Evolutionary conservation across 352 stramenopile genomes (phyloP).

Genomic region (Phytophthora chlamydospora): DNA sequence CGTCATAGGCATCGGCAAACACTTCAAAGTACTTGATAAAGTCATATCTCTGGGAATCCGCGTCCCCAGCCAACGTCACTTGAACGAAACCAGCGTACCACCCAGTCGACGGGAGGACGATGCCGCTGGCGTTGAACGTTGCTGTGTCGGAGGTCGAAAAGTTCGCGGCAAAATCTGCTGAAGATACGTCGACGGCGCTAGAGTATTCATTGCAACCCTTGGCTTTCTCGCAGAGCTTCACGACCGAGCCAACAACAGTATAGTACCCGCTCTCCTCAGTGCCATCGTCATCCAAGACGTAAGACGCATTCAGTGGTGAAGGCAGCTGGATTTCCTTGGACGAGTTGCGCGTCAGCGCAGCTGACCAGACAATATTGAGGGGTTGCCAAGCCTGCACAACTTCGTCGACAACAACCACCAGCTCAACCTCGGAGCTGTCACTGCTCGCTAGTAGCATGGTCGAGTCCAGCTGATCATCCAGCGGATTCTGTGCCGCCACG

Average conservation of each 20-base stretch:
- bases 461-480: slow-evolving; percentile 34
- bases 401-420: slow-evolving; percentile 33
- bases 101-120: slow-evolving; percentile 40
- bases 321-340: slow-evolving; percentile 54
- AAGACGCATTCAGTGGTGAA: slow-evolving; percentile 38
- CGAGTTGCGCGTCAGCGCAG: slow-evolving; percentile 37
- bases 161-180: slow-evolving; percentile 34
- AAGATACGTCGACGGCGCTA: slow-evolving; percentile 26
- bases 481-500: slow-evolving; percentile 43
- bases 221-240: slow-evolving; percentile 51
- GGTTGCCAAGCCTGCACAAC: slow-evolving; percentile 34
- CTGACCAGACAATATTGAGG: slow-evolving; percentile 43
- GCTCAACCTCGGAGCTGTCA: slow-evolving; percentile 54
- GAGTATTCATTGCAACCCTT: slow-evolving; percentile 56
- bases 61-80: slow-evolving; percentile 43
- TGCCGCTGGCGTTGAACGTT: slow-evolving; percentile 37
- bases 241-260: slow-evolving; percentile 50
- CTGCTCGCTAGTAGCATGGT: slow-evolving; percentile 34
- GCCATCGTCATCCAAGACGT: slow-evolving; percentile 19
- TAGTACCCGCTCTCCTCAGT: slow-evolving; percentile 39
- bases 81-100: slow-evolving; percentile 52
- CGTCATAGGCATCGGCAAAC: slow-evolving; percentile 39
- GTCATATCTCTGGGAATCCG: slow-evolving; percentile 49
- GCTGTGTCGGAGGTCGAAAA: slow-evolving; percentile 38
- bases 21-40: slow-evolving; percentile 61